Conservation (phyloP, 495 filamentous ascomycete species). For the Jackrogersella minutella region DNA sequence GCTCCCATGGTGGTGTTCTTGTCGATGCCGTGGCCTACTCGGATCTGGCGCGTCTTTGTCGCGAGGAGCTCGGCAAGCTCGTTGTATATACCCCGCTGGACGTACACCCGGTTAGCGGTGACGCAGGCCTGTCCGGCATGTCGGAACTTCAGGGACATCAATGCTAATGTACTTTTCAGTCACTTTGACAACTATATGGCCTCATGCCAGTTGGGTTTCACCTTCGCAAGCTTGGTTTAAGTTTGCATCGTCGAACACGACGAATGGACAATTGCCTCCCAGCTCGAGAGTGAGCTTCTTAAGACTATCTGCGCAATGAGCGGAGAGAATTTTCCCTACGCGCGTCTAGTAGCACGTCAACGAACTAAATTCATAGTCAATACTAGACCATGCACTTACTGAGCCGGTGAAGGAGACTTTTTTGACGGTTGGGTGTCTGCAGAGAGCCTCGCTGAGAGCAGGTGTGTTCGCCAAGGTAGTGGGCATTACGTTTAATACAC, state of each 20-base stretch:
- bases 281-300: conserved; percentile 79
- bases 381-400: conserved; percentile 7
- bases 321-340: conserved; percentile 45
- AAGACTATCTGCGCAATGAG: conserved; percentile 61
- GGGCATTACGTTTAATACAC: conserved; percentile 67
- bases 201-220: conserved; percentile 50
- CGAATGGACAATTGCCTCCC: conserved; percentile 77
- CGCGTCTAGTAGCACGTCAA: conserved; percentile 33
- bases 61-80: conserved; percentile 63
- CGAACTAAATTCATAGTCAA: neutral
- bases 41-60: conserved; percentile 62
- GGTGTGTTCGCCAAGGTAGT: conserved; percentile 71
- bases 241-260: conserved; percentile 78
- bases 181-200: neutral
- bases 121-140: conserved; percentile 78
- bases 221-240: conserved; percentile 67
- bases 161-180: conserved; percentile 26
- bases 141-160: conserved; percentile 71
- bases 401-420: conserved; percentile 78
- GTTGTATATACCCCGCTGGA: conserved; percentile 66
- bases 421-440: conserved; percentile 68
- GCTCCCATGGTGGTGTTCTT: conserved; percentile 72
- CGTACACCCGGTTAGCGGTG: conserved; percentile 75
- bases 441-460: conserved; percentile 69
- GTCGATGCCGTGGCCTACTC: conserved; percentile 69